Conservation (phyloP, 2,329 filamentous ascomycete species). For the Diplodia intermedia region DNA sequence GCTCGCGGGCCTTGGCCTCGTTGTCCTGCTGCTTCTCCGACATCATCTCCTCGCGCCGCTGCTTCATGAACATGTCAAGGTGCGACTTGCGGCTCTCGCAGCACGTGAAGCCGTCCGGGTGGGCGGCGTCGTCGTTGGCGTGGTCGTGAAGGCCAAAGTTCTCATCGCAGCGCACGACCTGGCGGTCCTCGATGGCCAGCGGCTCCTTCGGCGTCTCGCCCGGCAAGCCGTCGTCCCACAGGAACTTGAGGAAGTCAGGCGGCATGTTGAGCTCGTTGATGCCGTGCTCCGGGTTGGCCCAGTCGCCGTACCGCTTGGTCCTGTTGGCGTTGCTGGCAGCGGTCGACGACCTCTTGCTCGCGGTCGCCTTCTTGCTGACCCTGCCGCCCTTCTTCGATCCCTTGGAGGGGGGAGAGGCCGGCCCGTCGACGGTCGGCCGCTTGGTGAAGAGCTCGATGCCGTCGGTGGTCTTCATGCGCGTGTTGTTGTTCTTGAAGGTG, state of each 20-base stretch:
- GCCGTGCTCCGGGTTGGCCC: not conserved
- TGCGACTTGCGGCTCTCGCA: not conserved
- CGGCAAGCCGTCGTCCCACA: not conserved
- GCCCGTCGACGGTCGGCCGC: not conserved
- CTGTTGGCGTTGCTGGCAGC: too few species aligned
- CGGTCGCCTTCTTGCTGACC: too few species aligned
- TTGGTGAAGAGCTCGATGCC: not conserved
- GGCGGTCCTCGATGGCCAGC: not conserved
- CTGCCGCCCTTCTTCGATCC: too few species aligned
- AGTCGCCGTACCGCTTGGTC: not conserved
- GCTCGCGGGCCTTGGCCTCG: not conserved
- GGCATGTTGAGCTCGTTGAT: not conserved
- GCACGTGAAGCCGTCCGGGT: not conserved
- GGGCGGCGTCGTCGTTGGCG: not conserved
- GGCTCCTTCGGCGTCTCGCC: not conserved
- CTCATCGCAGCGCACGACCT: conserved; percentile 14
- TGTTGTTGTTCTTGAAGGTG: conserved; percentile 3
- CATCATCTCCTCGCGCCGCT: not conserved
- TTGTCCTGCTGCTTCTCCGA: not conserved
- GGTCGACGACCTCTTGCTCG: not conserved
- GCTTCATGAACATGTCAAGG: not conserved
- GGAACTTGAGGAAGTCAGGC: not conserved
- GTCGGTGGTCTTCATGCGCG: not conserved
- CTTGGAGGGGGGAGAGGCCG: not conserved
- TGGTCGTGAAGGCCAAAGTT: conserved; percentile 1